A percentile compares a stretch with the other conserved stretches of the same genome.
Evolutionary conservation across 768 basidiomycete species (phyloP).

Genomic region (Boletus rufocinnamomeus): DNA sequence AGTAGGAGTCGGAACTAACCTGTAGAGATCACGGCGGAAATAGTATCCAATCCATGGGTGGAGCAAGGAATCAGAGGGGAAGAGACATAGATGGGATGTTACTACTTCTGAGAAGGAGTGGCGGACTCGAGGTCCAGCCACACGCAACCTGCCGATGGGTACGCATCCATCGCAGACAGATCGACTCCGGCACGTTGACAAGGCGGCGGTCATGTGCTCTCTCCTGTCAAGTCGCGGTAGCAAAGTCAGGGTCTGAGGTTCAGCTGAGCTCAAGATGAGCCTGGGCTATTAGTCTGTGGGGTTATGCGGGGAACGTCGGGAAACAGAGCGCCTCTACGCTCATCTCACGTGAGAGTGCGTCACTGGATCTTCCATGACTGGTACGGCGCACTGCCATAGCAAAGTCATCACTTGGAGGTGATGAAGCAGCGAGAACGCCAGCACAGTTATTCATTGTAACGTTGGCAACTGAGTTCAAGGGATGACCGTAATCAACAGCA

Average conservation of each 20-base stretch:
- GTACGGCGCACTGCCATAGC: neutral
- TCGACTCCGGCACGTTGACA: neutral
- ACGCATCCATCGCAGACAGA: neutral
- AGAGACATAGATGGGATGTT: neutral
- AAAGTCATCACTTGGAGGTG: neutral
- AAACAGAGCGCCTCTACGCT: neutral
- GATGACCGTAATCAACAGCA: neutral
- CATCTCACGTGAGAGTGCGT: neutral
- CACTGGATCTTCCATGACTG: neutral
- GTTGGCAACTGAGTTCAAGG: neutral
- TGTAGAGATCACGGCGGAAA: neutral
- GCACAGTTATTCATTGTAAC: neutral
- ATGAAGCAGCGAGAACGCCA: neutral
- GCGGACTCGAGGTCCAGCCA: neutral
- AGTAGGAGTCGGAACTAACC: too few species aligned
- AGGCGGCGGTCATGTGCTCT: neutral
- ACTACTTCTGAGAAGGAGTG: neutral
- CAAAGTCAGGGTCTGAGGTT: neutral
- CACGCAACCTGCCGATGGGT: neutral
- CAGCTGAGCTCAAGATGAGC: neutral
- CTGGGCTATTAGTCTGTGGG: neutral
- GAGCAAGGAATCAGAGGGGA: neutral
- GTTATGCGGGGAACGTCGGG: neutral
- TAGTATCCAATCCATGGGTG: neutral
- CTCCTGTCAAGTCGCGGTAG: neutral